phyloP scores from a whole-genome alignment of 208 protist species.

The Trypanosoma vivax region DNA sequence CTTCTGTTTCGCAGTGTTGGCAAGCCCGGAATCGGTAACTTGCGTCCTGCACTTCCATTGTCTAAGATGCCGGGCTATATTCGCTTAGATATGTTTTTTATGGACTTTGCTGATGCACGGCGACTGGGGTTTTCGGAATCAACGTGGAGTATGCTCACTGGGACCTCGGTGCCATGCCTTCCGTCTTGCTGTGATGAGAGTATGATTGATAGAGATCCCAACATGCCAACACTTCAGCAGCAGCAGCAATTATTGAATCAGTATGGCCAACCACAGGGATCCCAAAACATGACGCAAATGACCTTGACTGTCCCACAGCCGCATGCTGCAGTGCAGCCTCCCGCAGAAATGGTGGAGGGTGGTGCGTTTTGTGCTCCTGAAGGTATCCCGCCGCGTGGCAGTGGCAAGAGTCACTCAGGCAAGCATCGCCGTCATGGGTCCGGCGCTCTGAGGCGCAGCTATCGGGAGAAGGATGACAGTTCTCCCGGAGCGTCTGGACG shows the following conservation, averaged over 20 bases:
- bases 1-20: slow-evolving; percentile 48
- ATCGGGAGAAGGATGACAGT: no score
- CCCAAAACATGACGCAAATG: no score
- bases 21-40: slow-evolving; percentile 50
- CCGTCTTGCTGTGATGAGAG: slow-evolving; percentile 31
- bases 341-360: no score
- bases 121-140: slow-evolving; percentile 68
- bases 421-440: no score
- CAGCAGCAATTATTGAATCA: slow-evolving; percentile 36
- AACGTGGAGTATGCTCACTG: slow-evolving; percentile 69
- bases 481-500: no score
- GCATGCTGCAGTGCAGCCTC: no score
- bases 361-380: no score
- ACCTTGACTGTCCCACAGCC: no score
- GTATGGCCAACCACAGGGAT: slow-evolving; percentile 8
- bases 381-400: no score
- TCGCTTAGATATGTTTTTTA: slow-evolving; percentile 84
- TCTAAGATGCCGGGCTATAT: slow-evolving; percentile 71
- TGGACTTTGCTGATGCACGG: slow-evolving; percentile 67
- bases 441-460: no score
- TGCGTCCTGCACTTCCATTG: slow-evolving; percentile 61
- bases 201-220: slow-evolving; percentile 54
- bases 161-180: slow-evolving; percentile 37
- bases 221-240: slow-evolving; percentile 50
- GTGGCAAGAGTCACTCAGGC: no score